Evolutionary conservation across 352 stramenopile genomes (phyloP).

Genomic region (Phytophthora capsici): DNA sequence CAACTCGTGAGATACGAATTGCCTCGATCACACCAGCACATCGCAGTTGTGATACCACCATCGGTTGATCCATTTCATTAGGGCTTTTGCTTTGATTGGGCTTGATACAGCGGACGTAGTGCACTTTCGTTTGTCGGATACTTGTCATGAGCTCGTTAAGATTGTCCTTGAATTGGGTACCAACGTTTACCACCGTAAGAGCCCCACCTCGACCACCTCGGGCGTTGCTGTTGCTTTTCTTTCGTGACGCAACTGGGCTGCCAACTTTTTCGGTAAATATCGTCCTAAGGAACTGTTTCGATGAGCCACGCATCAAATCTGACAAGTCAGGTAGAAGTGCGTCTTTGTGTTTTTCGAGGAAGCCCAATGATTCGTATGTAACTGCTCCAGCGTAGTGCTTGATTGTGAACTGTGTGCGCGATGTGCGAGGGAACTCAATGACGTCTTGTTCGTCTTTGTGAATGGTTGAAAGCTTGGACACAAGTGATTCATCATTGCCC

Average conservation of each 20-base stretch:
- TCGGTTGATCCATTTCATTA: constrained; percentile 85
- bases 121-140: constrained; percentile 94
- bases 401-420: constrained; percentile 90
- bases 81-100: constrained; percentile 96
- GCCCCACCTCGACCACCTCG: constrained; percentile 53
- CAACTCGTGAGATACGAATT: constrained; percentile 97
- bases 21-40: constrained; percentile 99
- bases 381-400: constrained; percentile 95
- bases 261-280: constrained; percentile 58
- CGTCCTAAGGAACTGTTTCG: constrained; percentile 59
- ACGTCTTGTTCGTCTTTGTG: constrained; percentile 81
- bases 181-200: constrained; percentile 68
- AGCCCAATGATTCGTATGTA: constrained; percentile 92
- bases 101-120: constrained; percentile 99
- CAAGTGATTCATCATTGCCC: constrained; percentile 84
- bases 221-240: constrained; percentile 33
- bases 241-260: constrained; percentile 20
- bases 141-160: constrained; percentile 94
- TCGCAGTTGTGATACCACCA: constrained; percentile 95
- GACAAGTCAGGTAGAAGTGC: constrained; percentile 94
- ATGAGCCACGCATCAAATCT: constrained; percentile 75
- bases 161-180: constrained; percentile 90
- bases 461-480: constrained; percentile 78
- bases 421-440: constrained; percentile 82
- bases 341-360: constrained; percentile 96